Evolutionary conservation across 73 alveolate species (phyloP).

Genomic region (Halteria grandinella): DNA sequence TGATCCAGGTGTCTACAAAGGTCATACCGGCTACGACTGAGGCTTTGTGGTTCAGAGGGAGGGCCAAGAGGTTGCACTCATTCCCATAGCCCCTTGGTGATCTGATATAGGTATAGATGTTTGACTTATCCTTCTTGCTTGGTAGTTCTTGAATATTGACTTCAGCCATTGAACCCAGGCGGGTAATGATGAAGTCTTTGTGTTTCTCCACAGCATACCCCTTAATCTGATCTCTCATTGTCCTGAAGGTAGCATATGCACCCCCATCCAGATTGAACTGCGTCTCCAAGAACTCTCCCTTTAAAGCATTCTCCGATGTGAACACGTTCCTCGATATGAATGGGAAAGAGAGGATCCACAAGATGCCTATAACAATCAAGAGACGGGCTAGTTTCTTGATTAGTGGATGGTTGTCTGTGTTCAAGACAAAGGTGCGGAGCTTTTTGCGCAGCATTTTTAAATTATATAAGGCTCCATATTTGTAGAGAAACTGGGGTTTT

Average conservation of each 20-base stretch:
- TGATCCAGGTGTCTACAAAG: slow-evolving; percentile 8
- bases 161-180: slow-evolving; percentile 21
- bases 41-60: slow-evolving; percentile 28
- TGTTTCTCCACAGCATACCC: not conserved
- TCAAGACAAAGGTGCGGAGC: not conserved
- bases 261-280: not conserved
- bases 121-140: not conserved
- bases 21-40: slow-evolving; percentile 33
- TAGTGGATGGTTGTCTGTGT: not conserved
- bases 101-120: slow-evolving; percentile 40
- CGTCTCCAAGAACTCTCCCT: slow-evolving; percentile 2
- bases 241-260: not conserved
- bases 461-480: not conserved
- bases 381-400: slow-evolving; percentile 6
- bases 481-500: not conserved
- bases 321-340: slow-evolving; percentile 44
- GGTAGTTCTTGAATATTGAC: not conserved
- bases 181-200: slow-evolving; percentile 4
- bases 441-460: slow-evolving; percentile 26
- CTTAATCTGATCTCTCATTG: not conserved
- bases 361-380: slow-evolving; percentile 1
- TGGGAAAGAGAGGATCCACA: slow-evolving; percentile 49
- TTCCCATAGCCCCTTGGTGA: slow-evolving; percentile 42
- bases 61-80: slow-evolving; percentile 46
- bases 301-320: slow-evolving; percentile 42